These are phyloP conservation scores for Rhododendron ovatum DNA, from an alignment of 148 eudicot species.

Conservation along the genomic window DNA sequence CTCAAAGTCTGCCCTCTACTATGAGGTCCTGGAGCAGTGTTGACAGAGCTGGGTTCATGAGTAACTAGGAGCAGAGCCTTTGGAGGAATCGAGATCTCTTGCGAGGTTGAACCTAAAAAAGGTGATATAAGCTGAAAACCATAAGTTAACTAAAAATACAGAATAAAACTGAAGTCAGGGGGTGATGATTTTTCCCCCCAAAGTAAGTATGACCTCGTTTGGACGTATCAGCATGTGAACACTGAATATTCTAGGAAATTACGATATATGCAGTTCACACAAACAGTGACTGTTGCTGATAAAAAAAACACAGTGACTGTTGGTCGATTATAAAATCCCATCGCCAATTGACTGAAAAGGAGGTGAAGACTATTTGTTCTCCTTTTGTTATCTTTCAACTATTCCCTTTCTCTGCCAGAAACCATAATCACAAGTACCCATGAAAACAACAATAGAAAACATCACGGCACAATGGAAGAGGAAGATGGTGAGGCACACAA, in stretches of 20 bases:
- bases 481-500: neutral
- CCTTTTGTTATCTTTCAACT: neutral
- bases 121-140: constrained; percentile 5
- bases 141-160: neutral
- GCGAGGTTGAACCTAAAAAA: constrained; percentile 36
- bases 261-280: neutral
- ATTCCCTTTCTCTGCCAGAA: neutral
- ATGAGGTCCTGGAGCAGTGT: constrained; percentile 81
- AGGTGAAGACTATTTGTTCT: neutral
- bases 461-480: neutral
- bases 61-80: constrained; percentile 77
- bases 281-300: neutral
- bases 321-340: neutral
- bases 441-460: neutral
- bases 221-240: neutral
- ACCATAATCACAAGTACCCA: neutral
- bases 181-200: neutral
- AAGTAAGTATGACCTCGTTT: neutral
- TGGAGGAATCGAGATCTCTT: constrained; percentile 61
- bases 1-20: constrained; percentile 72
- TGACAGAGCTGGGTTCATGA: constrained; percentile 77
- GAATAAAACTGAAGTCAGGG: neutral
- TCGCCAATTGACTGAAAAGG: neutral
- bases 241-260: neutral
- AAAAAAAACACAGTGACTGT: neutral